Evolutionary conservation across 1,284 basidiomycete genomes (phyloP), one percentile per base, ranked within the genome.

Genomic region (Ustilago lituana): DNA sequence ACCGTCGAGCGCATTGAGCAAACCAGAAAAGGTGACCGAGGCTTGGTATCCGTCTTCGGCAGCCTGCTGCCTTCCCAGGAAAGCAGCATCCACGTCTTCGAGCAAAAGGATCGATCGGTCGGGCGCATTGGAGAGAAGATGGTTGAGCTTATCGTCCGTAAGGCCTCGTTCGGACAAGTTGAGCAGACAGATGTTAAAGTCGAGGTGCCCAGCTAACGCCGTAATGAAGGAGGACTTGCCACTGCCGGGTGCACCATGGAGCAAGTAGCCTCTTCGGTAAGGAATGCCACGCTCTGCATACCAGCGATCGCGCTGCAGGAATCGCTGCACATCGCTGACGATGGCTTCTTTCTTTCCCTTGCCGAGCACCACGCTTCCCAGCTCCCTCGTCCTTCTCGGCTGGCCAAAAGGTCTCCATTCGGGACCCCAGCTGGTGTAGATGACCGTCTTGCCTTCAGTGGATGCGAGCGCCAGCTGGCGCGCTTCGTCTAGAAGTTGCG

Each of bases 221-320:
- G 97, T 94, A 73, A 98, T 98, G 84, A 94, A 98, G 0, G 94
- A 98, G 1, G 94, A 95, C 83, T 99, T 99, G 53, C 96, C 96
- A 0, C 93, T 96, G 19, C 96, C 96, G 1, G 96, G 96, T 17
- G 96, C 94, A 7, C 96, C 96, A 79, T 98, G 89, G 11, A 98
- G 85, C 15, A 99, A 87, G 83, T 98, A 98, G 32, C 96, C 96
- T 73, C 96, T 87, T 23, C 96, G 89, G 81, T 98, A 99, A 0
- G 96, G 96, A 58, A 99, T 98, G 23, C 95, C 94, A 86, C 96
- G 86, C 78, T 98, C 92, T 26, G 92, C 92, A 83, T 99, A 99
- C 96, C 96, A 99, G 74, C 90, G 87, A 39, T 91, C 88, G 51
- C 96, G 85, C 6, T 86, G 85, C 67, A 98, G 85, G 83, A 99